phyloP scores from a whole-genome alignment of 1,139 yeast genomes.

The Trichomonascaceae sp. region DNA sequence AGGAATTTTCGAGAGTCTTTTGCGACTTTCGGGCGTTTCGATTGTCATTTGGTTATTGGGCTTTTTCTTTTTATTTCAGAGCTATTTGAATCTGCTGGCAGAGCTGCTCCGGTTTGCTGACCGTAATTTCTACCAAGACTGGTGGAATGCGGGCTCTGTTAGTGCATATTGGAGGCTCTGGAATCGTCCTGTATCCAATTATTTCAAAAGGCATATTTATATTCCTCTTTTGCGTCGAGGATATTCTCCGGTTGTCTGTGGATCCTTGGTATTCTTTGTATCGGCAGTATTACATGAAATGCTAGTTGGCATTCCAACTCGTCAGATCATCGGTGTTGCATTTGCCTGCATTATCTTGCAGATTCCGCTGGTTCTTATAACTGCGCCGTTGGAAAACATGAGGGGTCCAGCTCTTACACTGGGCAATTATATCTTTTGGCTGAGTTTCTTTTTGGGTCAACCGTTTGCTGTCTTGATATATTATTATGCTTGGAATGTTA shows the following conservation, averaged over 20 bases:
- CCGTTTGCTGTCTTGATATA: slow-evolving; percentile 40
- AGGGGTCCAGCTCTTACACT: slow-evolving; percentile 35
- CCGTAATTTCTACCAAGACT: slow-evolving; percentile 64
- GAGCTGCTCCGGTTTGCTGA: slow-evolving; percentile 59
- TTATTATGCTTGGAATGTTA: slow-evolving; percentile 40
- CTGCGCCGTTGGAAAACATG: slow-evolving; percentile 38
- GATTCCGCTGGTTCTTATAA: slow-evolving; percentile 36
- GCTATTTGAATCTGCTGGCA: slow-evolving; percentile 50
- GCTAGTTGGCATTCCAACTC: slow-evolving; percentile 45
- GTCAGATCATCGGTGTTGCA: slow-evolving; percentile 41
- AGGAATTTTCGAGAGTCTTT: slow-evolving; percentile 33
- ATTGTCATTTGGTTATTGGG: slow-evolving; percentile 40
- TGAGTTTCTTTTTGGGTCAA: slow-evolving; percentile 40
- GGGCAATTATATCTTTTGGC: slow-evolving; percentile 44
- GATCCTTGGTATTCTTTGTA: slow-evolving; percentile 35
- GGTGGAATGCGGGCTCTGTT: slow-evolving; percentile 72
- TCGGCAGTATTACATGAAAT: slow-evolving; percentile 42
- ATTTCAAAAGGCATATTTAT: slow-evolving; percentile 57
- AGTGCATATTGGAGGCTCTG: slow-evolving; percentile 60
- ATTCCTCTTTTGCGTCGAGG: slow-evolving; percentile 36
- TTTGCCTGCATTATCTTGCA: slow-evolving; percentile 40
- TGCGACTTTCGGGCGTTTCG: slow-evolving; percentile 37
- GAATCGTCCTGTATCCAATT: slow-evolving; percentile 63
- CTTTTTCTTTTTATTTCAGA: slow-evolving; percentile 39
- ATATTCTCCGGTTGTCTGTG: slow-evolving; percentile 27